Percentiles rank a stretch among this genome's conserved stretches.
Evolutionary conservation across 2,329 filamentous ascomycete genomes (phyloP).

Genomic region (Hypoxylon sp.): DNA sequence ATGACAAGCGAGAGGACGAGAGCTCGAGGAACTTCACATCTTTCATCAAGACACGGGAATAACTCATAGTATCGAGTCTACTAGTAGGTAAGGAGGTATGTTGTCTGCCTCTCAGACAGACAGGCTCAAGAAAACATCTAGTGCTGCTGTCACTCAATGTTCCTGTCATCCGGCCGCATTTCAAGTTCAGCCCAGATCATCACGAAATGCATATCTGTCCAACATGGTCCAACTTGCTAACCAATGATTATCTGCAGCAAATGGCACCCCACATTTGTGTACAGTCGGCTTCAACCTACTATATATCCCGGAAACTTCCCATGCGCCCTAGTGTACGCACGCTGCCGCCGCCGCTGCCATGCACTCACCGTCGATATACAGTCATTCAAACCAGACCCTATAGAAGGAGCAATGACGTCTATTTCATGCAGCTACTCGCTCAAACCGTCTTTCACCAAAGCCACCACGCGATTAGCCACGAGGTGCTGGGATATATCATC

Average conservation of each 20-base stretch:
- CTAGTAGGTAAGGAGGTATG: too few species aligned
- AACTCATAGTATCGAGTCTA: too few species aligned
- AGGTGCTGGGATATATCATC: neutral
- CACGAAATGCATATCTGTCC: neutral
- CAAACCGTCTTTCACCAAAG: slow-evolving; percentile 5
- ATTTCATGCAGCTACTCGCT: neutral
- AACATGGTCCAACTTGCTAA: neutral
- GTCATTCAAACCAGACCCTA: neutral
- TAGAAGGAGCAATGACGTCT: neutral
- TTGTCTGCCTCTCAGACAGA: neutral
- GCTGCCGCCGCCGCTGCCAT: slow-evolving; percentile 14
- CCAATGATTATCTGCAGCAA: slow-evolving; percentile 7
- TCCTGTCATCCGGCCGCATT: neutral
- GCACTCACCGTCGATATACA: slow-evolving; percentile 1
- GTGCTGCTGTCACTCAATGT: neutral
- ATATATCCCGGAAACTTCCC: slow-evolving; percentile 5
- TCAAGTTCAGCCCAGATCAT: neutral
- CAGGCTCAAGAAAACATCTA: neutral
- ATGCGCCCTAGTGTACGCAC: slow-evolving; percentile 16
- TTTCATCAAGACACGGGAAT: too few species aligned
- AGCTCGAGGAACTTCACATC: too few species aligned
- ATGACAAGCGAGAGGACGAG: too few species aligned
- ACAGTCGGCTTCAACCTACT: slow-evolving; percentile 10
- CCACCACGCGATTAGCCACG: neutral
- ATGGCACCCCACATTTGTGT: slow-evolving; percentile 23